Percentiles rank a stretch among this genome's conserved stretches.
Evolutionary conservation across 2,329 filamentous ascomycete species (phyloP).

Genomic region (Penicillium sclerotiorum): DNA sequence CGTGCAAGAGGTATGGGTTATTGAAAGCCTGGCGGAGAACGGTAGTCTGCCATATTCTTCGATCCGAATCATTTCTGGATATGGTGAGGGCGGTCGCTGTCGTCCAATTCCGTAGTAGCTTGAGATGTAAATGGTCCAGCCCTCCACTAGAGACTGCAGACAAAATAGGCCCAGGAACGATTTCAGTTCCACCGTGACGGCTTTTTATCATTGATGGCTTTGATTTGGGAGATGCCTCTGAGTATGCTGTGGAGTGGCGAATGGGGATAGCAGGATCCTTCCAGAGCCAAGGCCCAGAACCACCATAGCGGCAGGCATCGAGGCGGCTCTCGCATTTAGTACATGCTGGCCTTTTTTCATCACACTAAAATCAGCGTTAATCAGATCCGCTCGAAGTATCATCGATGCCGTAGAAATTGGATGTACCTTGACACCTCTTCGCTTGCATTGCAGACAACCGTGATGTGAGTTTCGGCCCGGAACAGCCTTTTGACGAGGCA

Average conservation of each 20-base stretch:
- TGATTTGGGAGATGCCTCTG: not conserved
- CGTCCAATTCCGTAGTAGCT: not conserved
- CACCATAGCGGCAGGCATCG: not conserved
- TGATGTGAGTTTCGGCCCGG: not conserved
- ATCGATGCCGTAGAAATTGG: no score
- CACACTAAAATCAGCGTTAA: not conserved
- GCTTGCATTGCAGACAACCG: conserved; percentile 2
- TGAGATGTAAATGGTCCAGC: not conserved
- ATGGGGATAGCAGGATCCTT: not conserved
- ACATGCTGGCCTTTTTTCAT: conserved; percentile 1
- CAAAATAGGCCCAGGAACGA: no score
- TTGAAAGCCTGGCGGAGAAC: not conserved
- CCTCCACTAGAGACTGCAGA: not conserved
- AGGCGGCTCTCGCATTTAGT: not conserved
- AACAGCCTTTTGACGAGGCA: not conserved
- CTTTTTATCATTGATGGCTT: not conserved
- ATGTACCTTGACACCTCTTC: conserved; percentile 5
- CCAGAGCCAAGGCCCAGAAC: not conserved
- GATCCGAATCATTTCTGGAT: not conserved
- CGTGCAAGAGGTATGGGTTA: not conserved
- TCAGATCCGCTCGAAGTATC: no score
- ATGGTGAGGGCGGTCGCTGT: not conserved
- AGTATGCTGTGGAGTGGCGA: not conserved
- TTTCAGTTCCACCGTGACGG: no score
- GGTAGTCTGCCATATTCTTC: not conserved